phyloP scores from a whole-genome alignment of 2,329 filamentous ascomycete species.

The Madurella mycetomatis region DNA sequence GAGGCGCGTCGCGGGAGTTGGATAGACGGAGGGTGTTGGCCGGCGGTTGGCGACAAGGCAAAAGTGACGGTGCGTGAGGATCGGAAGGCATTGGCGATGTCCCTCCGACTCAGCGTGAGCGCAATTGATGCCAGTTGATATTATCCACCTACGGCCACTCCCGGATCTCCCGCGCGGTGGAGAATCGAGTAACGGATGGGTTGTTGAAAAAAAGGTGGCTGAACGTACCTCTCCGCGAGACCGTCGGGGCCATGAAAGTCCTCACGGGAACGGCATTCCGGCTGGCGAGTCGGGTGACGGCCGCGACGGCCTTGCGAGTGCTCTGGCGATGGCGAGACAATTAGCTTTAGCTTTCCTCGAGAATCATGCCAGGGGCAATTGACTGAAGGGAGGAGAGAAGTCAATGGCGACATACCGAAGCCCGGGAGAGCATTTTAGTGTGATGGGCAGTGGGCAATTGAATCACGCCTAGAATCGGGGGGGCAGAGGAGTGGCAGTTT shows the following conservation, averaged over 20 bases:
- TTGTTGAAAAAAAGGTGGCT: background rate
- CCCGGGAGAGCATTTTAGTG: slow-evolving; percentile 55
- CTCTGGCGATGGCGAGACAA: slow-evolving; percentile 36
- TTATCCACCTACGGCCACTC: background rate
- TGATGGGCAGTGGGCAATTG: slow-evolving; percentile 46
- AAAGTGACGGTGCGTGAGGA: background rate
- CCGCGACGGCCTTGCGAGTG: slow-evolving; percentile 47
- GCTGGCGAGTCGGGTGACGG: slow-evolving; percentile 47
- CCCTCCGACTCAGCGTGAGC: background rate
- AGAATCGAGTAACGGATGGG: background rate
- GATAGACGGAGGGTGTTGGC: background rate
- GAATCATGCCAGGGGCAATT: background rate
- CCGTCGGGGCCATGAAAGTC: slow-evolving; percentile 57
- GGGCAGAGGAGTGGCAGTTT: slow-evolving; percentile 28
- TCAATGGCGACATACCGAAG: slow-evolving; percentile 44
- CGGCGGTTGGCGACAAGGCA: background rate
- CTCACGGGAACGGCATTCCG: slow-evolving; percentile 46
- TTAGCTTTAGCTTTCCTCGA: slow-evolving; percentile 26
- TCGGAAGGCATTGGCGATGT: background rate
- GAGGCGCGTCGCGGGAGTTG: background rate
- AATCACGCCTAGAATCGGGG: slow-evolving; percentile 19
- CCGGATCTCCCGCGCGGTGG: slow-evolving; percentile 11
- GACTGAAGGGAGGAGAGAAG: background rate
- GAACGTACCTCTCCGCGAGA: slow-evolving; percentile 57
- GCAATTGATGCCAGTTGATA: slow-evolving; percentile 3